phyloP scores from a whole-genome alignment of 441 rosid species.

The Gossypium schwendimanii region DNA sequence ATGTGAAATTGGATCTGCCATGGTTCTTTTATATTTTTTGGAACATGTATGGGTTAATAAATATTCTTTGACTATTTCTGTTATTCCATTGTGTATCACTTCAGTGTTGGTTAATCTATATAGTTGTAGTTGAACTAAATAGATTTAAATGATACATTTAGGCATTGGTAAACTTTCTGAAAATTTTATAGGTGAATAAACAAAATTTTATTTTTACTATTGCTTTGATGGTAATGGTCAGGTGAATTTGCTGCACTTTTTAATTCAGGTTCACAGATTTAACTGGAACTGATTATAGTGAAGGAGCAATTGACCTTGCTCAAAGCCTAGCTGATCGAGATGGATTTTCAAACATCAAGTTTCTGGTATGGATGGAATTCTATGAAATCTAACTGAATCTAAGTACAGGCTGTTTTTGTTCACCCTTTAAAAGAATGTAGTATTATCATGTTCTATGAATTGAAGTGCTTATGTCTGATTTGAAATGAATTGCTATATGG shows the following conservation, averaged over 20 bases:
- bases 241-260: constrained; percentile 1
- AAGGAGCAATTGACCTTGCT: constrained; percentile 82
- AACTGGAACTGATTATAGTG: constrained; percentile 85
- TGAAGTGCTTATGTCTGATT: background rate
- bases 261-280: constrained; percentile 71
- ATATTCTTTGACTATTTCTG: background rate
- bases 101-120: background rate
- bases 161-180: background rate
- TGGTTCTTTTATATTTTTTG: background rate
- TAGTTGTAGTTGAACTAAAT: background rate
- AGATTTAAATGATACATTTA: background rate
- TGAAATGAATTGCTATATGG: background rate
- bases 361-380: constrained; percentile 47
- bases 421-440: background rate
- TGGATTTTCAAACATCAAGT: constrained; percentile 58
- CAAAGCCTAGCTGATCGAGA: constrained; percentile 70
- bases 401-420: background rate
- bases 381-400: constrained; percentile 3
- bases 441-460: background rate
- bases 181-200: background rate
- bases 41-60: background rate
- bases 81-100: background rate
- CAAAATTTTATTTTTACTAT: background rate
- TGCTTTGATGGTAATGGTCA: background rate
- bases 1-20: background rate